phyloP scores from a whole-genome alignment of 345 rosid genomes.

The Lepidium sativum region DNA sequence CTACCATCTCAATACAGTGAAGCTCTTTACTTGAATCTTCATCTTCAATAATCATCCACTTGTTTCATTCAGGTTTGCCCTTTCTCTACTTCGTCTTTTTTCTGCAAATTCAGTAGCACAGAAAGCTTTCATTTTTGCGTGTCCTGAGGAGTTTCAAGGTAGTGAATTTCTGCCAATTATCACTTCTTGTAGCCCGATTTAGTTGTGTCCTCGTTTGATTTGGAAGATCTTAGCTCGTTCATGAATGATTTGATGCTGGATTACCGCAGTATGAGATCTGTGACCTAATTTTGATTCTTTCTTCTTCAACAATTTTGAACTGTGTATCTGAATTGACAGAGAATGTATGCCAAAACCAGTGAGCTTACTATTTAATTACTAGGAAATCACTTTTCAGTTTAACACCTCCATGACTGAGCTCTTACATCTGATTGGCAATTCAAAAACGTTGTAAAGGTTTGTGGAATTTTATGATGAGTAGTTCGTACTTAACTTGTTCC shows the following conservation, averaged over 20 bases:
- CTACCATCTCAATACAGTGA: neutral
- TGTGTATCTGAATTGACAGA: neutral
- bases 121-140: slow-evolving; percentile 2
- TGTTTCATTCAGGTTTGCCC: slow-evolving; percentile 18
- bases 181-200: neutral
- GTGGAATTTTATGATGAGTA: neutral
- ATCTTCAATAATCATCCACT: neutral
- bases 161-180: neutral
- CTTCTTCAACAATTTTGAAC: neutral
- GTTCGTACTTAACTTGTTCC: neutral
- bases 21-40: slow-evolving; percentile 13
- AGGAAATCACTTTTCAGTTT: no score
- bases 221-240: neutral
- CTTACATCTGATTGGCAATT: neutral
- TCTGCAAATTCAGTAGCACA: neutral
- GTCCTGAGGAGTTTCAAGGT: neutral
- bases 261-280: neutral
- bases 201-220: neutral
- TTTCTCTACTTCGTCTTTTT: slow-evolving; percentile 2
- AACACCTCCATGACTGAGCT: neutral
- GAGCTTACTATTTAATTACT: no score
- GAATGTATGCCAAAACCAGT: neutral
- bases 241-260: slow-evolving; percentile 6
- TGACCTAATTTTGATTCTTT: neutral
- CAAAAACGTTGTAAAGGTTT: neutral